Base-by-base conservation (phyloP, 2,329 filamentous ascomycete species). In the Cordyceps cicadae region DNA sequence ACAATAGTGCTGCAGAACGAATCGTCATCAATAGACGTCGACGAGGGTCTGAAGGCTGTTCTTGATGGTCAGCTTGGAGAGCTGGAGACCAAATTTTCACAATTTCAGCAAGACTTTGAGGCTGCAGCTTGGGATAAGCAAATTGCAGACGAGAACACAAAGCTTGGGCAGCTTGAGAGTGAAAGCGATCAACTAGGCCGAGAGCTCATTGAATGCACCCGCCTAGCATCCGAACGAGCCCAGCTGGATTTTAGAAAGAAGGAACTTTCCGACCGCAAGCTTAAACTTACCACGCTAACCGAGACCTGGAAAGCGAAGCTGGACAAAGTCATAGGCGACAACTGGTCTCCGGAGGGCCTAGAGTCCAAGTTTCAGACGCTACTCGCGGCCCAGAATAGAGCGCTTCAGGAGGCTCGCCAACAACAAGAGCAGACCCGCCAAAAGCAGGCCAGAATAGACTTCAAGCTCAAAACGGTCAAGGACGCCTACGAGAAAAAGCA, bases 201-300 rank as follows among this genome's bases (percentile, higher is more conserved):
- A n/a, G 93, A 97, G 70, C 82, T 97, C 41, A 82, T 92, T 9
- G 88, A 95, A 67, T 90, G 88, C 62, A 96, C 89, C 2, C 86
- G 87, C 61, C 83, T 89, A 61, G 91, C 92, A 6, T 86, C 87
- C 4, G 92, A 96, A 64, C 83, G 92, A 43, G 94, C 93, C 14
- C 87, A 89, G 67, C 80, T 99, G 12, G 90, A 96, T 61, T 86
- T 89, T 66, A 81, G 92, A 39, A 92, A 88, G 68, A 92, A 92
- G 66, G 89, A 96, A 68, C 74, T 91, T 32, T 83, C 84, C 64
- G 87, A 91, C 65, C 84, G 87, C 60, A 84, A 89, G 70, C 82
- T 84, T 39, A 89, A 88, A 63, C 78, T 97, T 2, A 83, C 92
- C 9, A 94, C 90, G 0, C 84, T 97, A 76, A 84, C 79, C 63